phyloP scores from a whole-genome alignment of 1,284 basidiomycete species.

The Marasmius sp. region DNA sequence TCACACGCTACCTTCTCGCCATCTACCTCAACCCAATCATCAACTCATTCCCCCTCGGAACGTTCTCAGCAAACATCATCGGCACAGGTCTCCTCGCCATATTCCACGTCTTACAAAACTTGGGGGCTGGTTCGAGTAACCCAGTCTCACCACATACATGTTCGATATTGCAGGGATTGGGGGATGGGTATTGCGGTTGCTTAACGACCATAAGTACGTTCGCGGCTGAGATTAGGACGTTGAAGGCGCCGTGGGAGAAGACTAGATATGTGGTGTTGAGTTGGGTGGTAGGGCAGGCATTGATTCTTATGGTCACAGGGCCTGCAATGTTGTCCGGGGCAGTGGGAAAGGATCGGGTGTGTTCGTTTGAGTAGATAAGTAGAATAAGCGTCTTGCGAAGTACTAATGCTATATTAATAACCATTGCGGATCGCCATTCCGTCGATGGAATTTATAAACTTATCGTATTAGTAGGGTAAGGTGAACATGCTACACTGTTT shows the following conservation, averaged over 20 bases:
- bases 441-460: too few species aligned
- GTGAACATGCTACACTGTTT: too few species aligned
- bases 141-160: conserved; percentile 58
- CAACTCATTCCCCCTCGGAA: conserved; percentile 80
- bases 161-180: conserved; percentile 74
- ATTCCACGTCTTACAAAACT: conserved; percentile 68
- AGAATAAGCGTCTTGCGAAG: too few species aligned
- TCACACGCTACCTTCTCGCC: conserved; percentile 83
- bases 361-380: conserved; percentile 27
- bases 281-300: conserved; percentile 68
- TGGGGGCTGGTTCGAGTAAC: conserved; percentile 34
- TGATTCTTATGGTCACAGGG: conserved; percentile 79
- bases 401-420: too few species aligned
- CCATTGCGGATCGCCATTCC: too few species aligned
- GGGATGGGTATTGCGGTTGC: conserved; percentile 94
- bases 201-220: conserved; percentile 95
- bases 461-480: too few species aligned
- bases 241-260: conserved; percentile 51
- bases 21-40: conserved; percentile 67
- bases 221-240: conserved; percentile 72
- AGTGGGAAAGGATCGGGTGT: conserved; percentile 33
- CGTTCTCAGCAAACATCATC: conserved; percentile 82
- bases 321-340: conserved; percentile 52
- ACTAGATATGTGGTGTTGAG: conserved; percentile 73
- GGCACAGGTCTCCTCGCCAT: conserved; percentile 77